A percentile compares a stretch with the other conserved stretches of the same genome.
Conservation (phyloP, 2,329 filamentous ascomycete species). For the Alternaria solani region DNA sequence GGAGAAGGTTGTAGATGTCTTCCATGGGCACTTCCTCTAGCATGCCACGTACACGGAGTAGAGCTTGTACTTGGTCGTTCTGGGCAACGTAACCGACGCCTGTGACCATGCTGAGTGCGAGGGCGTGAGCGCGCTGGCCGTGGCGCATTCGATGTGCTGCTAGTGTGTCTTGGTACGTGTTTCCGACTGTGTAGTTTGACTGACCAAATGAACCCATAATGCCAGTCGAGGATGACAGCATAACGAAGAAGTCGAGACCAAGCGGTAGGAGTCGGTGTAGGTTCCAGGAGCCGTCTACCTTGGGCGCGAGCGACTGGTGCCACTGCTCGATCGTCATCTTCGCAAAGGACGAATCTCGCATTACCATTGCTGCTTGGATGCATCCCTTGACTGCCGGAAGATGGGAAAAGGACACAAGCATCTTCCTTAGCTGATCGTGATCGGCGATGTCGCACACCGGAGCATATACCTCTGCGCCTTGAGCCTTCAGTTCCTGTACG, state of each 20-base stretch:
- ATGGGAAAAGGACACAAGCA: constrained; percentile 5
- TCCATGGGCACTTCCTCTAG: constrained; percentile 23
- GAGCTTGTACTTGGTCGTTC: constrained; percentile 19
- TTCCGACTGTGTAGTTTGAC: constrained; percentile 36
- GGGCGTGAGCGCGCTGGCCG: constrained; percentile 23
- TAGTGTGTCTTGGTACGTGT: constrained; percentile 37
- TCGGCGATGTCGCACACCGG: constrained; percentile 31
- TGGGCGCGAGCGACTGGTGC: constrained; percentile 26
- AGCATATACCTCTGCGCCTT: constrained; percentile 18
- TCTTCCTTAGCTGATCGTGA: constrained; percentile 4
- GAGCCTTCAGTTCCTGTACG: constrained; percentile 14
- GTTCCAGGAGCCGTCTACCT: constrained; percentile 47
- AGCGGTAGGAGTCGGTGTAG: constrained; percentile 29
- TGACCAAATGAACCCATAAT: constrained; percentile 32
- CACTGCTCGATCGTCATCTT: constrained; percentile 30
- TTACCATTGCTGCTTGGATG: constrained; percentile 35
- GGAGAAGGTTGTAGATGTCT: constrained; percentile 31
- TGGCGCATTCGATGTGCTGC: constrained; percentile 28
- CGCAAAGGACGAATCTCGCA: constrained; percentile 28
- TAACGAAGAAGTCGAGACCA: constrained; percentile 37
- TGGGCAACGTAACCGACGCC: constrained; percentile 26
- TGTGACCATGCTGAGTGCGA: constrained; percentile 30
- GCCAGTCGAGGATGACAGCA: constrained; percentile 31
- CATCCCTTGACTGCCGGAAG: constrained; percentile 35
- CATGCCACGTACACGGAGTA: constrained; percentile 16